Evolutionary conservation across 257 asterid species (phyloP).

Genomic region (Solanum appendiculatum): DNA sequence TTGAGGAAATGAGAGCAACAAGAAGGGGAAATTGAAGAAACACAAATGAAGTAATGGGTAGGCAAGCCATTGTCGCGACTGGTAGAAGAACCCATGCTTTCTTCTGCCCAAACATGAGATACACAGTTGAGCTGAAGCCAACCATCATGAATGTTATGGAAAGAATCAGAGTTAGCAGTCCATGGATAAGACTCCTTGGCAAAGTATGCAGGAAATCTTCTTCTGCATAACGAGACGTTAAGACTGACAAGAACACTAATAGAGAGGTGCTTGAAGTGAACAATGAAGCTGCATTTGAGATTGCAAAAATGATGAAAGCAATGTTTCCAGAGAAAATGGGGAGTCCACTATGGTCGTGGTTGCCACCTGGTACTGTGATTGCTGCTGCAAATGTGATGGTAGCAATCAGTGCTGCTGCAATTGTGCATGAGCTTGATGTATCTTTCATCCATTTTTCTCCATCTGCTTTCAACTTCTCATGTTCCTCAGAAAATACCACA

Average conservation of each 20-base stretch:
- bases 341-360: not conserved
- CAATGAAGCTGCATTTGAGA: not conserved
- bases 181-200: not conserved
- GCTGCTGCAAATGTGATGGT: not conserved
- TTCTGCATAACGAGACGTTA: not conserved
- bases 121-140: not conserved
- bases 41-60: not conserved
- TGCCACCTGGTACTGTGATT: not conserved
- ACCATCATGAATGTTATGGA: not conserved
- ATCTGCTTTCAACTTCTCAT: not conserved
- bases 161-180: not conserved
- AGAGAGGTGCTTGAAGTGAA: not conserved
- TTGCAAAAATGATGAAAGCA: not conserved
- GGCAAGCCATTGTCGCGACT: not conserved
- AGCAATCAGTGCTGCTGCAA: not conserved
- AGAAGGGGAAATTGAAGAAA: not conserved
- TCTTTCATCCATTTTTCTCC: slow-evolving; percentile 4
- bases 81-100: not conserved
- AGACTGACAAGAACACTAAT: not conserved
- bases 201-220: too few species aligned
- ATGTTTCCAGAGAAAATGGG: not conserved
- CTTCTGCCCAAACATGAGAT: not conserved
- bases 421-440: slow-evolving; percentile 1
- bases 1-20: not conserved
- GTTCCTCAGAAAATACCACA: not conserved